Conservation (phyloP, 805 yeast genomes). For the Limtongozyma cylindracea region DNA sequence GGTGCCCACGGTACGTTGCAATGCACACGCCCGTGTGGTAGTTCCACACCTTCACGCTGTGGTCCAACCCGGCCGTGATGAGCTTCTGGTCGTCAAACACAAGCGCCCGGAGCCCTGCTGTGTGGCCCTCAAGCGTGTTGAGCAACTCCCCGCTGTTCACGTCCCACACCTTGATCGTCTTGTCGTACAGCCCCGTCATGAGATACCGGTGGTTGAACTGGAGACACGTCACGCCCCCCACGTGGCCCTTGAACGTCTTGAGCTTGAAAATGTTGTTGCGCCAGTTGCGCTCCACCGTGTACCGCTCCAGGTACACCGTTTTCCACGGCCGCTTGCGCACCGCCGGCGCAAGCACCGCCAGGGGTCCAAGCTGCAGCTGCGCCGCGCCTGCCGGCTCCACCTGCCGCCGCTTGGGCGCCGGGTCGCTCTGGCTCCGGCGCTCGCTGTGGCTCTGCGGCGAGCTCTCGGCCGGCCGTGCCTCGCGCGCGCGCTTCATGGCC, state of each 20-base stretch:
- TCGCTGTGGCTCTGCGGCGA: conserved; percentile 2
- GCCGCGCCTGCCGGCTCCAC: conserved; percentile 1
- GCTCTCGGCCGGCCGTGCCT: conserved; percentile 5
- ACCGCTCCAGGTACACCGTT: conserved; percentile 77
- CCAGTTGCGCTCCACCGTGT: conserved; percentile 86
- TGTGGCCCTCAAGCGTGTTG: conserved; percentile 69
- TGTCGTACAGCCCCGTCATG: conserved; percentile 84
- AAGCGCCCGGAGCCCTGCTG: conserved; percentile 64
- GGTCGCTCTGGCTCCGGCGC: conserved; percentile 1
- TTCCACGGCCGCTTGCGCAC: conserved; percentile 60
- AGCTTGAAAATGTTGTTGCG: conserved; percentile 50
- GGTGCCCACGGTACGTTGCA: conserved; percentile 84
- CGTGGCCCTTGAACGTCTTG: conserved; percentile 53
- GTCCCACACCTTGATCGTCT: conserved; percentile 86
- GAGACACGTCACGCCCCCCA: conserved; percentile 71
- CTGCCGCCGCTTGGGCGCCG: conserved; percentile 1
- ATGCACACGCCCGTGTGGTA: conserved; percentile 85
- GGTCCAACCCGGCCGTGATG: conserved; percentile 80
- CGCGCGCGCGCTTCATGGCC: conserved; percentile 61
- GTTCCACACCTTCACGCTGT: conserved; percentile 88
- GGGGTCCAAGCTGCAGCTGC: conserved; percentile 1
- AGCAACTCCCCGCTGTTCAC: conserved; percentile 53
- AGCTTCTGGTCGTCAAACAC: conserved; percentile 75
- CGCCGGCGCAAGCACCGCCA: conserved; percentile 1
- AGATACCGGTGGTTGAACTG: conserved; percentile 56